phyloP scores from a whole-genome alignment of 805 yeast species.

The Candida maltosa region DNA sequence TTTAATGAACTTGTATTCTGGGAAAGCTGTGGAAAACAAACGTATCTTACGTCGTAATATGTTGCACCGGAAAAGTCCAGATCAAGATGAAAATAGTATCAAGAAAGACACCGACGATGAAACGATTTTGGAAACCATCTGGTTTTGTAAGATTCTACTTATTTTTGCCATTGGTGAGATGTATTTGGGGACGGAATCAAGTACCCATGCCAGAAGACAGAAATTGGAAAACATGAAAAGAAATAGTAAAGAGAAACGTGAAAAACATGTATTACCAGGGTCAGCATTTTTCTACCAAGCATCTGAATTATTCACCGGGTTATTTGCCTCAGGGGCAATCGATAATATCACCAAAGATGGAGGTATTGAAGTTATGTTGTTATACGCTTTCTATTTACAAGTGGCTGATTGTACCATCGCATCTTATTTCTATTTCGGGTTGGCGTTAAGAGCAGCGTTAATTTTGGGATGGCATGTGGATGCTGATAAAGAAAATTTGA shows the following conservation, averaged over 20 bases:
- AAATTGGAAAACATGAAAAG: constrained; percentile 10
- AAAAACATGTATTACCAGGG: constrained; percentile 60
- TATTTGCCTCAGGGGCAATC: constrained; percentile 76
- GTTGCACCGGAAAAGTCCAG: constrained; percentile 19
- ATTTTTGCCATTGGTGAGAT: constrained; percentile 81
- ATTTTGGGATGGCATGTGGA: constrained; percentile 81
- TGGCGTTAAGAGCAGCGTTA: constrained; percentile 68
- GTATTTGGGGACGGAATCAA: constrained; percentile 75
- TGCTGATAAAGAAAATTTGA: constrained; percentile 60
- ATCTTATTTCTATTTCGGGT: constrained; percentile 75
- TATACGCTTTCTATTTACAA: constrained; percentile 76
- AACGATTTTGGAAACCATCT: constrained; percentile 68
- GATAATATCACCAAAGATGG: constrained; percentile 78
- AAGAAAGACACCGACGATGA: constrained; percentile 46
- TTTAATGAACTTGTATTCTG: constrained; percentile 60
- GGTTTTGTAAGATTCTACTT: constrained; percentile 73
- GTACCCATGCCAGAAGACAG: constrained; percentile 34
- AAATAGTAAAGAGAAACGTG: constrained; percentile 14
- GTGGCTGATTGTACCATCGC: constrained; percentile 84
- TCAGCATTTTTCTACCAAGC: constrained; percentile 77
- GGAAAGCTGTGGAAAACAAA: constrained; percentile 36
- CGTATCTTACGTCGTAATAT: constrained; percentile 35
- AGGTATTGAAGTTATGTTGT: constrained; percentile 69
- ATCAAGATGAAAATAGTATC: constrained; percentile 36
- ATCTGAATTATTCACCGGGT: constrained; percentile 71